phyloP scores from a whole-genome alignment of 2,329 filamentous ascomycete genomes.

The Colletotrichum chlorophyti region DNA sequence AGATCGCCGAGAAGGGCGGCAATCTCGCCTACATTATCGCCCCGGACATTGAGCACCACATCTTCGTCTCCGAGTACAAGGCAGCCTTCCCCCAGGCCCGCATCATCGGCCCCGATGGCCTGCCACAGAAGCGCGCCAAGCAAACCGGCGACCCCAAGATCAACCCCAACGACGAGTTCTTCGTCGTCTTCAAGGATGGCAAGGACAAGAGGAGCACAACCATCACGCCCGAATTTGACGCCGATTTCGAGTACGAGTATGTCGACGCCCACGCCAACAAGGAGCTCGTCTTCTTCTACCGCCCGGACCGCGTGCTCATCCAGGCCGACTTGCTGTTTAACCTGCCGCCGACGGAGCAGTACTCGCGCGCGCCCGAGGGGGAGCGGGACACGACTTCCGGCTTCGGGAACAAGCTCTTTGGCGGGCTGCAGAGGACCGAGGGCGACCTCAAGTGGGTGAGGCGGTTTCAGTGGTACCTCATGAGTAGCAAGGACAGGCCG shows the following conservation, averaged over 20 bases:
- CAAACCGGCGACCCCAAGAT: conserved; percentile 58
- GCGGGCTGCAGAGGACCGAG: conserved; percentile 62
- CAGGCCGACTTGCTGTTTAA: conserved; percentile 94
- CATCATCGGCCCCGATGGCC: conserved; percentile 81
- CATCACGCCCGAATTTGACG: conserved; percentile 81
- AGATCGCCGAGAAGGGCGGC: conserved; percentile 69
- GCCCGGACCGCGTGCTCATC: conserved; percentile 79
- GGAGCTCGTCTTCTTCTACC: conserved; percentile 88
- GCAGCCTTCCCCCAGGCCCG: conserved; percentile 78
- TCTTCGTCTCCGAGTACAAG: conserved; percentile 88
- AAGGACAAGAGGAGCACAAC: conserved; percentile 53
- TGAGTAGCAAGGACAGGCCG: conserved; percentile 63
- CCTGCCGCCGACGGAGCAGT: conserved; percentile 86
- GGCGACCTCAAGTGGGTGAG: conserved; percentile 77
- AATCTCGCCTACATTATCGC: conserved; percentile 85
- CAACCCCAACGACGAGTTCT: conserved; percentile 58
- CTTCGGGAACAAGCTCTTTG: conserved; percentile 41
- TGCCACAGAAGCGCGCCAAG: conserved; percentile 80
- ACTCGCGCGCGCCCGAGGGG: conserved; percentile 62
- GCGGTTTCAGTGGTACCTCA: conserved; percentile 81
- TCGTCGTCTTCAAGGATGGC: conserved; percentile 70
- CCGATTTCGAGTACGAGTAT: conserved; percentile 86
- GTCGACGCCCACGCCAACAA: conserved; percentile 81
- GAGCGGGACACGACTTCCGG: conserved; percentile 38
- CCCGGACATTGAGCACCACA: conserved; percentile 91